Conservation (phyloP, 1,284 basidiomycete species). For the Ganoderma sinense region DNA sequence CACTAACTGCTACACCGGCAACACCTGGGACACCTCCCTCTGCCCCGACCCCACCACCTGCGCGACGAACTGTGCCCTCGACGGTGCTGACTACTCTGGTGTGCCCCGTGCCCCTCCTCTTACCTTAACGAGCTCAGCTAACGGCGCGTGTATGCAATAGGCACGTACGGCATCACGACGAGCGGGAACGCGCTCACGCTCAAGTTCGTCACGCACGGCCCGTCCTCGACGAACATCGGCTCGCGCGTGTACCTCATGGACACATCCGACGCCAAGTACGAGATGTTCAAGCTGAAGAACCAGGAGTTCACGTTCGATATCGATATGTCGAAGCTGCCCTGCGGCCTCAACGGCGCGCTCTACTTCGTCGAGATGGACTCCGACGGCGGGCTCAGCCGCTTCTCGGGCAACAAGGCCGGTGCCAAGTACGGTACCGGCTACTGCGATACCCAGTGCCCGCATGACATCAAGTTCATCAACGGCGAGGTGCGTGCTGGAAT, state of each 20-base stretch:
- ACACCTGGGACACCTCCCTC: constrained; percentile 44
- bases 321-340: constrained; percentile 61
- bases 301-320: constrained; percentile 68
- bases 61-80: constrained; percentile 60
- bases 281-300: constrained; percentile 61
- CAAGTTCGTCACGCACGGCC: constrained; percentile 53
- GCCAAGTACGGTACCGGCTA: constrained; percentile 64
- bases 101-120: constrained; percentile 16
- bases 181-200: constrained; percentile 55
- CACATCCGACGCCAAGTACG: constrained; percentile 49
- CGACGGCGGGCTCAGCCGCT: constrained; percentile 47
- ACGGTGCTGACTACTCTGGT: constrained; percentile 61
- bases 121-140: neutral
- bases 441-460: constrained; percentile 58
- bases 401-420: constrained; percentile 54
- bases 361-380: constrained; percentile 51
- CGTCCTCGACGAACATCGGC: constrained; percentile 53
- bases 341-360: constrained; percentile 62
- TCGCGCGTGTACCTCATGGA: constrained; percentile 63
- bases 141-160: constrained; percentile 4
- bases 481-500: constrained; percentile 45
- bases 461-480: constrained; percentile 63
- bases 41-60: constrained; percentile 47
- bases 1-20: constrained; percentile 48
- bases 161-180: constrained; percentile 49